Base-by-base conservation (phyloP, 805 yeast genomes). In the Cyberlindnera lachancei region DNA sequence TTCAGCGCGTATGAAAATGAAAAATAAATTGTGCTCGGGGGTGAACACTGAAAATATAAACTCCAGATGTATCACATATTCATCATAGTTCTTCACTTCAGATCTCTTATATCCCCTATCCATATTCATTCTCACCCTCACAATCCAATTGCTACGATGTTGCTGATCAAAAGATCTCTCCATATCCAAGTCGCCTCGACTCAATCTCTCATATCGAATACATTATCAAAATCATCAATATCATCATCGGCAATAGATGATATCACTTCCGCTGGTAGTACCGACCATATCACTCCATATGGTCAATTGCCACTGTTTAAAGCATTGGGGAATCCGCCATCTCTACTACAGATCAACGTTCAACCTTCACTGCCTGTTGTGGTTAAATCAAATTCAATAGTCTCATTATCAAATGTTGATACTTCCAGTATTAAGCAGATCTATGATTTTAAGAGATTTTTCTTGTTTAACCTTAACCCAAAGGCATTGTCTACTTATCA, bases 341-440 rank as follows among this genome's bases (percentile, higher is more conserved):
- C 75, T 0, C 59, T 73, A 0, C 52, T 75, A 15, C 59, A 70
- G 6, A 50, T 75, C n/a, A 55, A 63, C 1, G 48, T 71, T n/a
- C 76, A 79, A 1, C 75, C 84, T 1, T 75, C 82, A 0, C 55
- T 72, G 1, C 81, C 83, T 0, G 52, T 74, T 2, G 58, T 61
- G 38, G 53, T 75, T 10, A 60, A 66, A 25, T 58, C 63, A 24
- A 70, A 74, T 3, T 61, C 79, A 0, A 47, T 78, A 19, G 52
- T 77, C 30, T 59, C 77, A 3, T 50, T 76, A 2, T 35, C 45
- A 3, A 32, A 37, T 5, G 9, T 38, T 22, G 7, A 15, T 6
- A 25, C 30, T 8, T 37, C 38, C 15, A 25, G 20, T n/a, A 10
- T 29, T 6, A 18, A 35, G 6, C 34, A 38, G 9, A 26, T 23